Evolutionary conservation across 139 green algal species (phyloP).

Genomic region (Limnomonas spitsbergensis): DNA sequence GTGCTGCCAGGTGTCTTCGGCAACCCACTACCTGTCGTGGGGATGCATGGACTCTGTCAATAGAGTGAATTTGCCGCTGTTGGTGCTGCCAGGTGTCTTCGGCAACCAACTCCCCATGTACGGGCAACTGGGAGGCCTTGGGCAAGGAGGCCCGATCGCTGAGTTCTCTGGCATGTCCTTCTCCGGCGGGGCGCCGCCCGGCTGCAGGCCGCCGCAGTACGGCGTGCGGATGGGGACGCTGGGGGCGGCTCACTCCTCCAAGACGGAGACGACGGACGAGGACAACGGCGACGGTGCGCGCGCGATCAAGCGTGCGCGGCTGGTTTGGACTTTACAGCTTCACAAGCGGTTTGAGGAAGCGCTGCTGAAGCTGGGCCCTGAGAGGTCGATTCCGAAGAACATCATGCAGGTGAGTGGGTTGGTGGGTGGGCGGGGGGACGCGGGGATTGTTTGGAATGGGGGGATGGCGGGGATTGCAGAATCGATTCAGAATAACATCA

Average conservation of each 20-base stretch:
- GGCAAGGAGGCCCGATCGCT: too few relatives aligned
- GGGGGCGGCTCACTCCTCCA: neutral
- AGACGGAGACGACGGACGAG: constrained; percentile 22
- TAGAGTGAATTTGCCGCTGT: too few relatives aligned
- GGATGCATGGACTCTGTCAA: too few relatives aligned
- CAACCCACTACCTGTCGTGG: too few relatives aligned
- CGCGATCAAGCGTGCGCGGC: constrained; percentile 64
- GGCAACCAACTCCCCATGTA: too few relatives aligned
- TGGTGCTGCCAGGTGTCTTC: too few relatives aligned
- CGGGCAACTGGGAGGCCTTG: neutral
- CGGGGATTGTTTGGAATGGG: too few relatives aligned
- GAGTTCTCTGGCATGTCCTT: neutral
- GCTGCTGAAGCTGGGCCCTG: constrained; percentile 66
- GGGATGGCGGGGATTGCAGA: too few relatives aligned
- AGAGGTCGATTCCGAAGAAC: constrained; percentile 83
- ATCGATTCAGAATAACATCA: too few relatives aligned
- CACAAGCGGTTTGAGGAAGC: constrained; percentile 85
- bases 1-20: too few relatives aligned
- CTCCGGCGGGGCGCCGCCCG: neutral
- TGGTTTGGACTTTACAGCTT: constrained; percentile 90
- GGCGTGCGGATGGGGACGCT: neutral
- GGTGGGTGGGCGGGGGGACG: too few relatives aligned
- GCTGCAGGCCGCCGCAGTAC: neutral
- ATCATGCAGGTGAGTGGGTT: constrained; percentile 73
- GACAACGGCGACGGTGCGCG: constrained; percentile 26